Percentiles rank a stretch among this genome's conserved stretches.
Evolutionary conservation across 2,329 filamentous ascomycete genomes (phyloP).

Genomic region (Verticillium tricorpus): DNA sequence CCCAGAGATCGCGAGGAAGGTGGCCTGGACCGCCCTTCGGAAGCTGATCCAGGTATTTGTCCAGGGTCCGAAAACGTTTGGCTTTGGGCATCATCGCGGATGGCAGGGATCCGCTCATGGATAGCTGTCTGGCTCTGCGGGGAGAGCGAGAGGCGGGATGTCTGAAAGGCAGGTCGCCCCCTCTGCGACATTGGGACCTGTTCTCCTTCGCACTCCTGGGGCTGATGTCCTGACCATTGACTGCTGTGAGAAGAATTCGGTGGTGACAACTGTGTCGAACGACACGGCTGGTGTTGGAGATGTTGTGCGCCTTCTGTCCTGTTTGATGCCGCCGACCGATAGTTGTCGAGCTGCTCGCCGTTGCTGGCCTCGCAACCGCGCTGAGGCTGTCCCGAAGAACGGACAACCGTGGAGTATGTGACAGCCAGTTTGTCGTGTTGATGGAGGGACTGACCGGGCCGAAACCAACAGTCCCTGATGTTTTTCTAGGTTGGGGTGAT

Average conservation of each 20-base stretch:
- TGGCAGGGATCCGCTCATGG: conserved; percentile 15
- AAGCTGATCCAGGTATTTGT: conserved; percentile 9
- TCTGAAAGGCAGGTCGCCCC: conserved; percentile 51
- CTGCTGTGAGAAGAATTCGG: conserved; percentile 18
- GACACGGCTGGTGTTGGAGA: neutral
- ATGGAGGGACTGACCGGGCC: conserved; percentile 12
- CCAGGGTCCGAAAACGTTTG: conserved; percentile 18
- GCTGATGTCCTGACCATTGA: conserved; percentile 56
- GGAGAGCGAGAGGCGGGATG: conserved; percentile 36
- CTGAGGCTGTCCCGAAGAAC: conserved; percentile 12
- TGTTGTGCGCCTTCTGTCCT: neutral
- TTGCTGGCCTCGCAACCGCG: conserved; percentile 14
- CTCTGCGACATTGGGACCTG: conserved; percentile 62
- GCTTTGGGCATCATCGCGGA: conserved; percentile 17
- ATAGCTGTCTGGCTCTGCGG: conserved; percentile 8
- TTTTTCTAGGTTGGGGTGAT: neutral
- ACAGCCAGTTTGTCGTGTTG: conserved; percentile 13
- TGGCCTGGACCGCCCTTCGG: conserved; percentile 3
- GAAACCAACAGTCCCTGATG: conserved; percentile 12
- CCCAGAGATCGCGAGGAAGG: conserved; percentile 19
- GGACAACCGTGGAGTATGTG: conserved; percentile 9
- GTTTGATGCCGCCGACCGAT: neutral
- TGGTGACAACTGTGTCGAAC: neutral
- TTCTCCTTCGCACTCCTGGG: conserved; percentile 49
- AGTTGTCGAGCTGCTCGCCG: conserved; percentile 12